phyloP scores from a whole-genome alignment of 192 early-diverging fungal species.

The Backusella liffmaniae region DNA sequence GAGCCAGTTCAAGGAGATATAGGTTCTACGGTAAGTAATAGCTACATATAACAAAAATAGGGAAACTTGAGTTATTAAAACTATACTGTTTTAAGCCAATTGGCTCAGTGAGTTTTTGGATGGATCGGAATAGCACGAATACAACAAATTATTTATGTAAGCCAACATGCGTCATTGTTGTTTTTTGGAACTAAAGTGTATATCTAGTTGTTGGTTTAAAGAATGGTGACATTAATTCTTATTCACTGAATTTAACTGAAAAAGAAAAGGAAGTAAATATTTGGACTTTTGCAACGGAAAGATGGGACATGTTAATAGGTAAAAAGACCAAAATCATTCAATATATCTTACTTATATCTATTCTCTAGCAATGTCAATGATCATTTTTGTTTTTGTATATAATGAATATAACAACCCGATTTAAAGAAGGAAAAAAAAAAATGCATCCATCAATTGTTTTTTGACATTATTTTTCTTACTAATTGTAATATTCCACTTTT shows the following conservation, averaged over 20 bases:
- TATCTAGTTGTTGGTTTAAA: slow-evolving; percentile 13
- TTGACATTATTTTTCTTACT: too few species aligned
- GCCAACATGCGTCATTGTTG: neutral
- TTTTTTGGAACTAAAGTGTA: neutral
- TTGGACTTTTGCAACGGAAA: slow-evolving; percentile 15
- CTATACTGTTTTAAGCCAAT: neutral
- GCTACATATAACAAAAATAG: neutral
- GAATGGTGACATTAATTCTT: slow-evolving; percentile 14
- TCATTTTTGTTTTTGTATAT: slow-evolving; percentile 14
- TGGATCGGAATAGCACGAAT: neutral
- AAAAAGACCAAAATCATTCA: neutral
- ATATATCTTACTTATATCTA: neutral
- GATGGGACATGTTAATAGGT: slow-evolving; percentile 23
- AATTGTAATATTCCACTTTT: neutral
- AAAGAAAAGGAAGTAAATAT: slow-evolving; percentile 7
- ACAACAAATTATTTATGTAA: slow-evolving; percentile 14
- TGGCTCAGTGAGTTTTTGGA: neutral
- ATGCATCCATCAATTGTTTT: neutral
- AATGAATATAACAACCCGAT: slow-evolving; percentile 3
- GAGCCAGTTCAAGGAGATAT: neutral
- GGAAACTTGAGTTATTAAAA: neutral
- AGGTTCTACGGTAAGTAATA: neutral
- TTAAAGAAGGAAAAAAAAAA: neutral
- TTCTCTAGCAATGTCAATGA: slow-evolving; percentile 11
- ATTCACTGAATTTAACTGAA: slow-evolving; percentile 5